Conservation (phyloP, 345 rosid species). For the Clarkia xantiana region DNA sequence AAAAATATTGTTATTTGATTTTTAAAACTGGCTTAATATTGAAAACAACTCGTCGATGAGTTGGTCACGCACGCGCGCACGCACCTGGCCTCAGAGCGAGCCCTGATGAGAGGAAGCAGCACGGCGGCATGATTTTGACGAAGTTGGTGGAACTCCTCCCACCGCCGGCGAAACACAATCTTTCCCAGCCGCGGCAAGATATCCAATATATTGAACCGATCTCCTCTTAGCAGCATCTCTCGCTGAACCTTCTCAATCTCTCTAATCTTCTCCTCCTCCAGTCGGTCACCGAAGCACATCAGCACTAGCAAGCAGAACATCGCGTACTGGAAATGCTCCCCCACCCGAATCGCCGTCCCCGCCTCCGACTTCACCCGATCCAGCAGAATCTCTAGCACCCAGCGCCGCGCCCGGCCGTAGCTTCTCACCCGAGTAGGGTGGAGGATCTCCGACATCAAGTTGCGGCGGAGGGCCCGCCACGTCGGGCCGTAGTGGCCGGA, state of each 20-base stretch:
- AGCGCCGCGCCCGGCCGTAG: neutral
- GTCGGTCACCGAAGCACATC: slow-evolving; percentile 7
- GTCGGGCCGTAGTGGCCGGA: slow-evolving; percentile 2
- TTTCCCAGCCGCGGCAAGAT: slow-evolving; percentile 1
- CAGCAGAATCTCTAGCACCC: slow-evolving; percentile 2
- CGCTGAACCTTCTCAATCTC: slow-evolving; percentile 4
- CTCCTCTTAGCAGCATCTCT: neutral
- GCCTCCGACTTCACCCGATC: neutral
- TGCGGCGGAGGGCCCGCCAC: slow-evolving; percentile 4
- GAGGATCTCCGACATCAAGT: slow-evolving; percentile 1
- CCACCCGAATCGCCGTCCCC: neutral
- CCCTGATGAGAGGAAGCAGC: slow-evolving; percentile 5
- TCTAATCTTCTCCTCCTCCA: slow-evolving; percentile 3
- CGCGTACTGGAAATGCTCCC: slow-evolving; percentile 3
- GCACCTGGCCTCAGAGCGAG: slow-evolving; percentile 2
- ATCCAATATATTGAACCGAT: slow-evolving; percentile 3
- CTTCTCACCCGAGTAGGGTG: slow-evolving; percentile 1
- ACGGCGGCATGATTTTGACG: slow-evolving; percentile 1
- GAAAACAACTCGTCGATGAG: too few relatives aligned
- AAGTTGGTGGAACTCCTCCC: slow-evolving; percentile 4
- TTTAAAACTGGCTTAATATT: too few relatives aligned
- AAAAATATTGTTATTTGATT: too few relatives aligned
- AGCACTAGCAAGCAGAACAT: slow-evolving; percentile 7
- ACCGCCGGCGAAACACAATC: slow-evolving; percentile 6
- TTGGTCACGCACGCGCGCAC: too few relatives aligned